Conservation (phyloP, 257 asterid species). For the Forsythia suspensa region DNA sequence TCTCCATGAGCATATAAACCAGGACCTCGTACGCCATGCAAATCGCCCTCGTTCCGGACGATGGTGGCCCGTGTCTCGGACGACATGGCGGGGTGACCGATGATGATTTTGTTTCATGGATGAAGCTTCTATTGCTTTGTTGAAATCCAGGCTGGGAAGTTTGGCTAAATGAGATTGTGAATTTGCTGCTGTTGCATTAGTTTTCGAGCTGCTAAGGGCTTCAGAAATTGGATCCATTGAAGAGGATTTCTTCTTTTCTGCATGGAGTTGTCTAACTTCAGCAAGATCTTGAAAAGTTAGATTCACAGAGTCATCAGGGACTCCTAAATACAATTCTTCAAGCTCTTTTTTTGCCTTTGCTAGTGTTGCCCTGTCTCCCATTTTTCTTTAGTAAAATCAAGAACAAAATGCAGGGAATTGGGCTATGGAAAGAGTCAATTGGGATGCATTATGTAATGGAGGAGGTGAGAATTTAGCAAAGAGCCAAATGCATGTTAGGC, state of each 20-base stretch:
- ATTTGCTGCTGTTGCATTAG: background rate
- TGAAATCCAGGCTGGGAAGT: conserved; percentile 76
- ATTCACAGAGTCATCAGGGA: conserved; percentile 83
- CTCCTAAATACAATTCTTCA: conserved; percentile 65
- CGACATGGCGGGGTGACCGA: conserved; percentile 12
- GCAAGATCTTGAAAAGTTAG: conserved; percentile 79
- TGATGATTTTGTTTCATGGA: conserved; percentile 24
- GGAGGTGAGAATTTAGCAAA: background rate
- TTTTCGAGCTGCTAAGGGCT: conserved; percentile 7
- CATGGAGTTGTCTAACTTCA: conserved; percentile 34
- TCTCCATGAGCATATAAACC: background rate
- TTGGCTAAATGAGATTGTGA: conserved; percentile 32
- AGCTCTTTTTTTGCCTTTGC: conserved; percentile 64
- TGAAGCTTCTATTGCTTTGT: conserved; percentile 43
- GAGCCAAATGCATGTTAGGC: conserved; percentile 23
- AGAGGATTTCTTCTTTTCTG: conserved; percentile 22
- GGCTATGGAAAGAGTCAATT: background rate
- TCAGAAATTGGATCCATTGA: conserved; percentile 24
- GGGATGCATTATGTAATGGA: conserved; percentile 18
- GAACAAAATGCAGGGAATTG: background rate
- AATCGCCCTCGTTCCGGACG: background rate
- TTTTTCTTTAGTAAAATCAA: conserved; percentile 4
- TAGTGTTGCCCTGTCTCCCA: conserved; percentile 53
- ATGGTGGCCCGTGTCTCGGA: background rate
- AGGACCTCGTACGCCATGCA: background rate